Conservation (phyloP, 441 rosid genomes). For the Syzygium malaccense region DNA sequence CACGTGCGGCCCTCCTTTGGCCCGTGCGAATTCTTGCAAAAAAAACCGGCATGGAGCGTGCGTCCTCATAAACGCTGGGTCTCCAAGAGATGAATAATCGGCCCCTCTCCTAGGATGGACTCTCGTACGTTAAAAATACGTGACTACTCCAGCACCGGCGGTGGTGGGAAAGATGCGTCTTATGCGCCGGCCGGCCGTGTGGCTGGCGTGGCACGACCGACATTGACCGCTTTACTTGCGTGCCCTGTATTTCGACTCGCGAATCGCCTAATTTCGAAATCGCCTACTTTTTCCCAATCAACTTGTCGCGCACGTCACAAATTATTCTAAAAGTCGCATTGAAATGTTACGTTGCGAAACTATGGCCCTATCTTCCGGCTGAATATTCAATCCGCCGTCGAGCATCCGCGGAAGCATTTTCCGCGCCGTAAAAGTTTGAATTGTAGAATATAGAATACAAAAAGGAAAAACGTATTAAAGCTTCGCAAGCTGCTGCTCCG, state of each 20-base stretch:
- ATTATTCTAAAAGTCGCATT: too few relatives aligned
- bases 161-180: too few relatives aligned
- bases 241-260: too few relatives aligned
- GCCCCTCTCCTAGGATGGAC: background rate
- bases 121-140: background rate
- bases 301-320: rapidly evolving
- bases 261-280: rapidly evolving
- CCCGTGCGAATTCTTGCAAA: background rate
- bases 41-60: too few relatives aligned
- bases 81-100: background rate
- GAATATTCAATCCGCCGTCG: background rate
- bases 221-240: background rate
- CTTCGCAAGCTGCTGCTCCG: background rate
- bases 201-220: rapidly evolving
- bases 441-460: background rate
- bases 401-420: background rate
- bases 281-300: background rate
- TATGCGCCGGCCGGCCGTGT: rapidly evolving
- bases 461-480: background rate
- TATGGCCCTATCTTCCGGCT: background rate
- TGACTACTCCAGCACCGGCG: rapidly evolving
- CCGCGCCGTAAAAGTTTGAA: background rate
- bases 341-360: background rate
- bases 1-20: too few relatives aligned
- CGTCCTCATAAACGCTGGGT: background rate